phyloP scores from a whole-genome alignment of 192 early-diverging fungal genomes.

The Gamsiella multidivaricata region DNA sequence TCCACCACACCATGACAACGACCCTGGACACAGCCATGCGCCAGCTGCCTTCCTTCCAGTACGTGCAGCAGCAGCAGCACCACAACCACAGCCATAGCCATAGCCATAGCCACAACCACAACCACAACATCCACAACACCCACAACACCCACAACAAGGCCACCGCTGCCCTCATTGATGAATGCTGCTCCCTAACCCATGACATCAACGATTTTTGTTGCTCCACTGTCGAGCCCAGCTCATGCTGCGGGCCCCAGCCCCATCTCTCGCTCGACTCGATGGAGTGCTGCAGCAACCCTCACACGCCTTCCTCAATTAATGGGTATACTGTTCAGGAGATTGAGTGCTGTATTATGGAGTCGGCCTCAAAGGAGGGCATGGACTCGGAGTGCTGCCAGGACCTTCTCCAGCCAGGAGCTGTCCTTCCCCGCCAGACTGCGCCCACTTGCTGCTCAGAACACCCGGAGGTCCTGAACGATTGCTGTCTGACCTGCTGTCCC shows the following conservation, averaged over 20 bases:
- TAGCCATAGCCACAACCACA: too few species aligned
- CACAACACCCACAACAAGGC: neutral
- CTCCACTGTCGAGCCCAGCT: constrained; percentile 32
- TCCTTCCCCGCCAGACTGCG: constrained; percentile 1
- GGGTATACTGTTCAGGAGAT: constrained; percentile 24
- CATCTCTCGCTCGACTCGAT: constrained; percentile 25
- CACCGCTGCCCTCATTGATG: constrained; percentile 19
- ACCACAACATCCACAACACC: too few species aligned
- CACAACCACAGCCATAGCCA: too few species aligned
- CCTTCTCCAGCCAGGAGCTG: constrained; percentile 15
- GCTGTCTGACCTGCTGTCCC: constrained; percentile 48
- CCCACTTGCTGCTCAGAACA: constrained; percentile 46
- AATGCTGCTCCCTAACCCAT: constrained; percentile 36
- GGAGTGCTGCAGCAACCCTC: constrained; percentile 21
- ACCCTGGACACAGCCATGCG: constrained; percentile 15
- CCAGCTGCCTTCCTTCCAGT: constrained; percentile 38
- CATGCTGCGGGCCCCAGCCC: constrained; percentile 35
- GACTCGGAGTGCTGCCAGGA: constrained; percentile 50
- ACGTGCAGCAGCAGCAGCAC: constrained; percentile 9
- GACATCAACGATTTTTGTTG: constrained; percentile 48
- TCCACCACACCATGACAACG: constrained; percentile 35
- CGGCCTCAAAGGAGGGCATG: constrained; percentile 37
- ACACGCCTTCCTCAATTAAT: constrained; percentile 5
- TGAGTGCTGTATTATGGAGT: constrained; percentile 46
- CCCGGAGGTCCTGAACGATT: constrained; percentile 42